Evolutionary conservation across 345 rosid genomes (phyloP), one percentile per base, ranked within the genome.

Genomic region (Linum usitatissimum): DNA sequence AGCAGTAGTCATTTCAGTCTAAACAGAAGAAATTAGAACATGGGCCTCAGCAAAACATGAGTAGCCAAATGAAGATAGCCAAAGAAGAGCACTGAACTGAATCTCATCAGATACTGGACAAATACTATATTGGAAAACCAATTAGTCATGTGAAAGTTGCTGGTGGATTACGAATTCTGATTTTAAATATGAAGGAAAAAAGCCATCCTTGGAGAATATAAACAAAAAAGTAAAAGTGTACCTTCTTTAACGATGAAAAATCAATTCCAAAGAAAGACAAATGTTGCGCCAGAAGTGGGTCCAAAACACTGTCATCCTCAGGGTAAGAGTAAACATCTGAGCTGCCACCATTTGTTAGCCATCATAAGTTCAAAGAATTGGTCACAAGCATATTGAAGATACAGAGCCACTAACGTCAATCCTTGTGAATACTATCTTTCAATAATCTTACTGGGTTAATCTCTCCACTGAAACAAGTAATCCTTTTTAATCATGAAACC

Each of bases 1-100:
- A n/a, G 99, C 96, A 60, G 99, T 94, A 63, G 99, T 94, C 97
- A 94, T 87, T 81, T 94, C 97, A 62, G 97, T 94, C 97, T 94
- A 80, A 42, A 59, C 66, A 73, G 60, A 67, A 67, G 57, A 67
- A 48, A 13, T 5, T 20, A 4, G 45, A 2, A 38, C 18, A 1
- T 28, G 53, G 31, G 17, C 60, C 21, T 39, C 42, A 38, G 60
- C 60, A 28, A 59, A 60, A 59, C 21, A 53, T 19, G 56, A n/a
- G 9, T 20, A 55, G 7, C 59, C 21, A 15, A 10, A 15, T 45
- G 51, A 45, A 34, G 5, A 34, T 45, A 45, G 17, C 14, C 51
- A 45, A 45, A 45, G 51, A 45, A 45, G 14, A 45, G 51, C 10
- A 45, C 17, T 10, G 51, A 45, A 10, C 17, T 45, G 51, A 45